Evolutionary conservation across 1,284 basidiomycete genomes (phyloP).

Genomic region (Rhodotorula sp.): DNA sequence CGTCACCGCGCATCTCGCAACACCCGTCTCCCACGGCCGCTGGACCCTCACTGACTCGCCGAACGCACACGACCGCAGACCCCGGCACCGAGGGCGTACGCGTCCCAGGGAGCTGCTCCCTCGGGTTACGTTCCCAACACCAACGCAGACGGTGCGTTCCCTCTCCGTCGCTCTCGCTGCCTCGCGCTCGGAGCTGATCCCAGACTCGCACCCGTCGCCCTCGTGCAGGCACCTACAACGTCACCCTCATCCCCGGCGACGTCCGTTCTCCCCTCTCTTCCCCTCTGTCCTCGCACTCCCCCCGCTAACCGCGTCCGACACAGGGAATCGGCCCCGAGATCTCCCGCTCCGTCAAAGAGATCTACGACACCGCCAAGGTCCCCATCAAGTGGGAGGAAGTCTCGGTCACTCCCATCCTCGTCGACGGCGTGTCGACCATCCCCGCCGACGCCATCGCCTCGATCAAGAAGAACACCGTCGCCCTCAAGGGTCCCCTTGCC

Average conservation of each 20-base stretch:
- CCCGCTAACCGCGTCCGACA: not conserved
- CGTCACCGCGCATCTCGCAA: not conserved
- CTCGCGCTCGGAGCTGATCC: too few species aligned
- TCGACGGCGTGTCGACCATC: slow-evolving; percentile 94
- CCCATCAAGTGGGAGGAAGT: slow-evolving; percentile 99
- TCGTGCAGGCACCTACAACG: slow-evolving; percentile 65
- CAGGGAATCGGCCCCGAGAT: slow-evolving; percentile 96
- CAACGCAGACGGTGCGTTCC: slow-evolving; percentile 57
- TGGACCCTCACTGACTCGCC: not conserved
- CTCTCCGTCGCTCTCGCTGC: not conserved
- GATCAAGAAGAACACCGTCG: slow-evolving; percentile 96
- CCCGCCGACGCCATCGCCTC: slow-evolving; percentile 87
- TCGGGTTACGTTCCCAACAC: slow-evolving; percentile 56
- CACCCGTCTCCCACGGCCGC: not conserved
- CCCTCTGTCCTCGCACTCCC: slow-evolving; percentile 41
- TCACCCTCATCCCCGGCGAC: slow-evolving; percentile 88
- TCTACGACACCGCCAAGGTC: slow-evolving; percentile 84
- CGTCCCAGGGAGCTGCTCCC: slow-evolving; percentile 65
- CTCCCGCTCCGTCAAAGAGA: slow-evolving; percentile 89
- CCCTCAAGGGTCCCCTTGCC: slow-evolving; percentile 92
- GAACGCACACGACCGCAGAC: not conserved
- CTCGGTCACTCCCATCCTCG: slow-evolving; percentile 88
- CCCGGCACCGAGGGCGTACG: slow-evolving; percentile 12
- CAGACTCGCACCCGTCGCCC: not conserved
- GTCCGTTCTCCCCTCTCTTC: slow-evolving; percentile 50